Conservation (phyloP, 371 early-diverging fungal species). For the Blastocladiella emersonii region DNA sequence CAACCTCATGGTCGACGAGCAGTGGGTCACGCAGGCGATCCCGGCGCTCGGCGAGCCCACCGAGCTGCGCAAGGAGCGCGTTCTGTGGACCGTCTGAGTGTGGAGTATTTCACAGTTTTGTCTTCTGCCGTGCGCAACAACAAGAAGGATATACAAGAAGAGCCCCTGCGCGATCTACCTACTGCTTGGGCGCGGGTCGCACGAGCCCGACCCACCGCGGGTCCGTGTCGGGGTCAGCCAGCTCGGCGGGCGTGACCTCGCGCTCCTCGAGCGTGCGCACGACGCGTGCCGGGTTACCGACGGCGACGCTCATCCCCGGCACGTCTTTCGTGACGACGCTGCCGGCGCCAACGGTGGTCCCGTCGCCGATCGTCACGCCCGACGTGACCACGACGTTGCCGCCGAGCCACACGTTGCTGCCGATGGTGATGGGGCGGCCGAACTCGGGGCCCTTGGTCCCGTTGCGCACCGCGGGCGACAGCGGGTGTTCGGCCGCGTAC, state of each 20-base stretch:
- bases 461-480: conserved; percentile 16
- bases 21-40: too few relatives aligned
- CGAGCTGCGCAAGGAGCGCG: too few relatives aligned
- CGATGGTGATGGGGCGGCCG: conserved; percentile 46
- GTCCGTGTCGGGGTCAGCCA: too few relatives aligned
- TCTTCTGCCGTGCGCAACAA: too few relatives aligned
- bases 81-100: too few relatives aligned
- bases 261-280: conserved; percentile 19
- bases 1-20: too few relatives aligned
- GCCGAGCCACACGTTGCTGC: conserved; percentile 57
- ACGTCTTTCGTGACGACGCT: conserved; percentile 66
- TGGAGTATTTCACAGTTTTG: too few relatives aligned
- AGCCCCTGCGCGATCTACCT: too few relatives aligned
- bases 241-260: background rate
- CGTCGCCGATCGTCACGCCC: conserved; percentile 70
- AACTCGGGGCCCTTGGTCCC: conserved; percentile 22
- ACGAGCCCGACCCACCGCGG: too few relatives aligned
- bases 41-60: too few relatives aligned
- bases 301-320: conserved; percentile 51
- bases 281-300: conserved; percentile 68
- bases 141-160: too few relatives aligned
- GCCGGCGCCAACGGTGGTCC: conserved; percentile 39
- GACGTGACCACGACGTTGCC: conserved; percentile 55
- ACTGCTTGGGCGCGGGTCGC: too few relatives aligned
- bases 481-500: conserved; percentile 62